Percentiles rank a stretch among this genome's conserved stretches.
These are phyloP conservation scores for Pilasporangium apinafurcum DNA, from an alignment of 352 stramenopile genomes.

Conservation along the genomic window DNA sequence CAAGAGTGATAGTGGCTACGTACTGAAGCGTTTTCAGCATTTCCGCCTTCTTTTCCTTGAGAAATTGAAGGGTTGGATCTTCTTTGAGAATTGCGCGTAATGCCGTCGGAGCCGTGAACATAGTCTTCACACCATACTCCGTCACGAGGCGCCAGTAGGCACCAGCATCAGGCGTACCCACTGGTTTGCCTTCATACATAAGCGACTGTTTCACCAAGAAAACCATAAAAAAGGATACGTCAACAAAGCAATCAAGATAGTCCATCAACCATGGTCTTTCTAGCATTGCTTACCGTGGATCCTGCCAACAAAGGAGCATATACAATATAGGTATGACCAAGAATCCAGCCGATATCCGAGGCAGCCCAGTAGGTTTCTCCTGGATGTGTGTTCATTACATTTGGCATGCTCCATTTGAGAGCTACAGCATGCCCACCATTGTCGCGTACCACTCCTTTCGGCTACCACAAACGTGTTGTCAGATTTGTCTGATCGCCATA, in stretches of 20 bases:
- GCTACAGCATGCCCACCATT: conserved; percentile 66
- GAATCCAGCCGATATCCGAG: conserved; percentile 86
- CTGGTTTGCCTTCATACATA: conserved; percentile 86
- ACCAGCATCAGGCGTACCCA: conserved; percentile 76
- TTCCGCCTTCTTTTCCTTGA: conserved; percentile 27
- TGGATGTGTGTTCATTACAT: conserved; percentile 52
- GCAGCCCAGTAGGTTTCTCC: conserved; percentile 80
- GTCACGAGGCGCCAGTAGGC: conserved; percentile 82
- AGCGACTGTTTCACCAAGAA: conserved; percentile 43
- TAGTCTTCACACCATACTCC: conserved; percentile 68
- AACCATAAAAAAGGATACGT: background rate
- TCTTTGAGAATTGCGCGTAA: conserved; percentile 80
- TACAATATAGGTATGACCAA: conserved; percentile 81
- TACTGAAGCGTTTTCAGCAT: conserved; percentile 50
- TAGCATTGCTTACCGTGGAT: conserved; percentile 32
- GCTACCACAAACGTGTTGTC: conserved; percentile 6
- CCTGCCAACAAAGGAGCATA: conserved; percentile 84
- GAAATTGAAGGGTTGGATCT: conserved; percentile 51
- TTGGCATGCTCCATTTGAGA: conserved; percentile 74
- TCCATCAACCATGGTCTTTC: no score
- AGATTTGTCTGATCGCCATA: background rate
- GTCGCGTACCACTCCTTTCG: conserved; percentile 68
- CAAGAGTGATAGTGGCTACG: conserved; percentile 15
- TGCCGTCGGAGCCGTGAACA: conserved; percentile 88
- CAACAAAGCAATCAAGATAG: background rate